phyloP scores from a whole-genome alignment of 768 basidiomycete species.

The Kondoa subrosea region DNA sequence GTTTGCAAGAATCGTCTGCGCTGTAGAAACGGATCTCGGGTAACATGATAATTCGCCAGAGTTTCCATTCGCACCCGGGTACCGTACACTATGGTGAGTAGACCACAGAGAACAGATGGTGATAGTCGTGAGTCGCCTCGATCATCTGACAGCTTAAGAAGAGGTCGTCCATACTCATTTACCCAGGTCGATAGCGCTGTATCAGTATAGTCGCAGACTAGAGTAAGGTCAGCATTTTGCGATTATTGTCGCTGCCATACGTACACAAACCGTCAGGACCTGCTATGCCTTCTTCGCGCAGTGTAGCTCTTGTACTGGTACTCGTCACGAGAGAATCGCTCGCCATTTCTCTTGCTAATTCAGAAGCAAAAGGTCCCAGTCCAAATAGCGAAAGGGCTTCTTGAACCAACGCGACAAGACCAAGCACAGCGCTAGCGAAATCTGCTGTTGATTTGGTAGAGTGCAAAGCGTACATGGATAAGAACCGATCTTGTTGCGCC shows the following conservation, averaged over 20 bases:
- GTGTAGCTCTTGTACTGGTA: not conserved
- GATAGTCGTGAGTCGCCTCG: conserved; percentile 12
- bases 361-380: conserved; percentile 15
- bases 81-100: conserved; percentile 16
- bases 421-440: conserved; percentile 10
- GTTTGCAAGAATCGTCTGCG: conserved; percentile 7
- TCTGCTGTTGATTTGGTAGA: not conserved
- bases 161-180: conserved; percentile 9
- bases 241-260: not conserved
- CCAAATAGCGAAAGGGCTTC: conserved; percentile 20
- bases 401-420: conserved; percentile 16
- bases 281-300: not conserved
- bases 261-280: conserved; percentile 15
- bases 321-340: not conserved
- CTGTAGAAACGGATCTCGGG: conserved; percentile 15
- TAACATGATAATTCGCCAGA: conserved; percentile 13
- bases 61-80: conserved; percentile 8
- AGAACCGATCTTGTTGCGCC: conserved; percentile 18
- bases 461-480: conserved; percentile 12
- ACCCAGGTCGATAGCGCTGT: conserved; percentile 12
- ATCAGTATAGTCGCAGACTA: conserved; percentile 20
- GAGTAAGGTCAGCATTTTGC: not conserved
- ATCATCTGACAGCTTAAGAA: not conserved
- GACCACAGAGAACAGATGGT: conserved; percentile 7
- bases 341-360: not conserved